Conservation (phyloP, 495 filamentous ascomycete genomes). For the Articulospora tetracladia region DNA sequence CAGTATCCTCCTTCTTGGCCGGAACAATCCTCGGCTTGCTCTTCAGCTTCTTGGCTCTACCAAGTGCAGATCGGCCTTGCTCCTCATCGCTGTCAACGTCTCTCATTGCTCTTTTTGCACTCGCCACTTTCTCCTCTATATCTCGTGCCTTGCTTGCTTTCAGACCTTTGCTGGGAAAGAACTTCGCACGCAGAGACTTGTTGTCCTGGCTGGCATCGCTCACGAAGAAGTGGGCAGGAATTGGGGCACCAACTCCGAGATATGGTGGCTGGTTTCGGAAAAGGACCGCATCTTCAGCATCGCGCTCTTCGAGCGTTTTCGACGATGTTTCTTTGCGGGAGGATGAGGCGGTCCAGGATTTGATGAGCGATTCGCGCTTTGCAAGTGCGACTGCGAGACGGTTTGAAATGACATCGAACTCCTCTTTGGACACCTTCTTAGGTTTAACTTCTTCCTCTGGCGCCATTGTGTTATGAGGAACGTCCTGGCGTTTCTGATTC, state of each 20-base stretch:
- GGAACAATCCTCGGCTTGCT: not conserved
- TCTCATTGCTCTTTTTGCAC: constrained; percentile 22
- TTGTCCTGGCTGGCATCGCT: constrained; percentile 33
- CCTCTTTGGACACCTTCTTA: constrained; percentile 10
- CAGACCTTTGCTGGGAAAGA: constrained; percentile 21
- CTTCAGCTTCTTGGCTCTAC: constrained; percentile 41
- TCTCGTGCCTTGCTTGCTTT: constrained; percentile 27
- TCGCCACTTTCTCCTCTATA: constrained; percentile 26
- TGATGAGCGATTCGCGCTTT: constrained; percentile 36
- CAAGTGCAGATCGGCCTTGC: constrained; percentile 49
- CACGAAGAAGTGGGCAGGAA: constrained; percentile 36
- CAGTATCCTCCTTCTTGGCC: not conserved
- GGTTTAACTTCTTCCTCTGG: constrained; percentile 24
- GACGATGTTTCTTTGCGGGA: constrained; percentile 28
- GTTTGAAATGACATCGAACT: constrained; percentile 40
- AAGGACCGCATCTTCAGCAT: constrained; percentile 38
- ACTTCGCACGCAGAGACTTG: constrained; percentile 39
- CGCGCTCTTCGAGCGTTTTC: constrained; percentile 38
- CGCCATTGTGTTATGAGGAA: constrained; percentile 11
- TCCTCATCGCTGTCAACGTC: constrained; percentile 41
- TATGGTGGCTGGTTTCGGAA: constrained; percentile 36
- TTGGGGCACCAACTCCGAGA: constrained; percentile 39
- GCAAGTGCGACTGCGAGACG: constrained; percentile 39
- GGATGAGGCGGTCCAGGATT: constrained; percentile 38
- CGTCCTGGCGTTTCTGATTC: not conserved